These are phyloP conservation scores for Ochetophila trinervis DNA, from an alignment of 306 rosid species.

Conservation along the genomic window DNA sequence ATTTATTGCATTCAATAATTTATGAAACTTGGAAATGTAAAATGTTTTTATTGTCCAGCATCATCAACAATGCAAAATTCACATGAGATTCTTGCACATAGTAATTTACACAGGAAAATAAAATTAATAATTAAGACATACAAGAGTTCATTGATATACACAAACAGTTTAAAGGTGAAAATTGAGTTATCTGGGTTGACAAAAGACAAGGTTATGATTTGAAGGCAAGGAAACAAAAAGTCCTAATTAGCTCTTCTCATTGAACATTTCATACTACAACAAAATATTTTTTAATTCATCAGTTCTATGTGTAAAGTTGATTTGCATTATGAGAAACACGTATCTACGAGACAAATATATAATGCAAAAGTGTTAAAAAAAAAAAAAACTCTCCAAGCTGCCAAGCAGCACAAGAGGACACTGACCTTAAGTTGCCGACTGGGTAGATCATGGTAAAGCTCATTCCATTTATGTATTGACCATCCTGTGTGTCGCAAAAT, in stretches of 20 bases:
- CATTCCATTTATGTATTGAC: slow-evolving; percentile 76
- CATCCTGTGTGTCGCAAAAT: slow-evolving; percentile 68
- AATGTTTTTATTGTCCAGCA: no score
- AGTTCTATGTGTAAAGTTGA: background rate
- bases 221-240: background rate
- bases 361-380: background rate
- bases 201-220: background rate
- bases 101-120: background rate
- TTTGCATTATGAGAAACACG: background rate
- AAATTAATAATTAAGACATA: no score
- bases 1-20: no score
- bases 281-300: background rate
- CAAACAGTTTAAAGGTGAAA: background rate
- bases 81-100: no score
- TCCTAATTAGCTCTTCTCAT: background rate
- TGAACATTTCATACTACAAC: background rate
- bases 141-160: background rate
- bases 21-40: no score
- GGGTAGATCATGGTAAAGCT: slow-evolving; percentile 85
- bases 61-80: no score
- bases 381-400: slow-evolving; percentile 6
- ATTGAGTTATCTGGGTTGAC: background rate
- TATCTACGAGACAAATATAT: background rate
- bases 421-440: slow-evolving; percentile 92
- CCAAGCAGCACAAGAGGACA: slow-evolving; percentile 7